Conservation (phyloP, 306 rosid species). For the Pterocarpus santalinus region DNA sequence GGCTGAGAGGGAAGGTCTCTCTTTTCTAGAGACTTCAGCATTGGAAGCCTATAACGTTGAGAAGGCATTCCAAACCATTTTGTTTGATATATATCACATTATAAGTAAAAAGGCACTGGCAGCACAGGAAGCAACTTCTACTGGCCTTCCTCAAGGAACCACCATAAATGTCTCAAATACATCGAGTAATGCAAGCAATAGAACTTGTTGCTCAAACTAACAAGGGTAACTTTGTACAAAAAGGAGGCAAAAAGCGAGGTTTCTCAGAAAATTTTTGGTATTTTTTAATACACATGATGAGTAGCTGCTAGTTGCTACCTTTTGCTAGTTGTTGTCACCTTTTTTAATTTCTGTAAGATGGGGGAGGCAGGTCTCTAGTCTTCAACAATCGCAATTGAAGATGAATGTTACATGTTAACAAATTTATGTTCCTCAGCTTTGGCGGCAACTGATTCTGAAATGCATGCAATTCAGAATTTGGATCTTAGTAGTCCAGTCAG, state of each 20-base stretch:
- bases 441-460: slow-evolving; percentile 27
- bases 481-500: slow-evolving; percentile 11
- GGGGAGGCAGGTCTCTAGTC: slow-evolving; percentile 44
- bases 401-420: no score
- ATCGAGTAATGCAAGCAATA: slow-evolving; percentile 49
- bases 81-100: slow-evolving; percentile 76
- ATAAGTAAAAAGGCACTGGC: slow-evolving; percentile 84
- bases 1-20: slow-evolving; percentile 71
- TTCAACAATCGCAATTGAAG: slow-evolving; percentile 41
- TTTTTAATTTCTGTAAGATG: slow-evolving; percentile 36
- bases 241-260: slow-evolving; percentile 35
- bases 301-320: slow-evolving; percentile 47
- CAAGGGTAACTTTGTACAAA: slow-evolving; percentile 36
- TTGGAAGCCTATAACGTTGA: slow-evolving; percentile 76
- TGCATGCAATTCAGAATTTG: slow-evolving; percentile 38
- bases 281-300: slow-evolving; percentile 28
- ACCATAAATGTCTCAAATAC: slow-evolving; percentile 67
- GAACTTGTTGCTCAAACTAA: slow-evolving; percentile 75
- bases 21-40: slow-evolving; percentile 80
- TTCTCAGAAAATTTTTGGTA: slow-evolving; percentile 26
- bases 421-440: not conserved
- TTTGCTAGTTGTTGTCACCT: slow-evolving; percentile 36
- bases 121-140: slow-evolving; percentile 70
- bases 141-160: slow-evolving; percentile 76
- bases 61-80: slow-evolving; percentile 79